Percentiles rank a stretch among this genome's conserved stretches.
phyloP scores from a whole-genome alignment of 805 yeast species.

The Nematodospora valgi region DNA sequence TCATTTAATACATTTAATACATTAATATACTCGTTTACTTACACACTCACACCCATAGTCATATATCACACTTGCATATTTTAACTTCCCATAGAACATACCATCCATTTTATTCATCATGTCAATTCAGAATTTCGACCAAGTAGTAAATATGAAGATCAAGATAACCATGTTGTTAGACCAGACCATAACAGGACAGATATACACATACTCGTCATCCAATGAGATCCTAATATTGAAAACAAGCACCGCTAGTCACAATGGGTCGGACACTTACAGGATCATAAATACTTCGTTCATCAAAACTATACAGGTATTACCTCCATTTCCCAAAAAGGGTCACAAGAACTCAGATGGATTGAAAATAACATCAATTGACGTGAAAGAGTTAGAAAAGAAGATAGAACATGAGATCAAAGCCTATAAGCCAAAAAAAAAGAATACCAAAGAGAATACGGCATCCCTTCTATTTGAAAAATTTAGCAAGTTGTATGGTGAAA shows the following conservation, averaged over 20 bases:
- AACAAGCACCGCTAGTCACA: conserved; percentile 7
- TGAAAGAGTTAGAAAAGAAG: conserved; percentile 2
- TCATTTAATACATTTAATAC: too few species aligned
- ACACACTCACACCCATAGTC: too few species aligned
- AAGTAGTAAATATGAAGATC: conserved; percentile 38
- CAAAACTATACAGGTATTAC: conserved; percentile 44
- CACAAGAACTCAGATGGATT: conserved; percentile 6
- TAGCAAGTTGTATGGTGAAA: conserved; percentile 17
- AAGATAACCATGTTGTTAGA: conserved; percentile 60
- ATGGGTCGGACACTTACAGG: conserved; percentile 32
- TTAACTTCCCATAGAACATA: not conserved
- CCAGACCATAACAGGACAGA: conserved; percentile 53
- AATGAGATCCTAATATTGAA: conserved; percentile 30
- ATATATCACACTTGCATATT: too few species aligned
- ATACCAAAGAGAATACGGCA: conserved; percentile 9
- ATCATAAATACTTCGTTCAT: conserved; percentile 57
- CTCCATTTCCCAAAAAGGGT: conserved; percentile 25
- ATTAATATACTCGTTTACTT: too few species aligned
- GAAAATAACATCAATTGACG: conserved; percentile 2
- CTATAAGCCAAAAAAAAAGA: conserved; percentile 1
- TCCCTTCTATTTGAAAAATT: conserved; percentile 18
- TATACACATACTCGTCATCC: conserved; percentile 58
- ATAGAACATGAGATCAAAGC: not conserved
- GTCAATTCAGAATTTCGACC: conserved; percentile 14
- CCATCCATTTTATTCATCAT: conserved; percentile 2